Base-by-base conservation (phyloP, 2,329 filamentous ascomycete genomes). In the Pleochaeta shiraiana region DNA sequence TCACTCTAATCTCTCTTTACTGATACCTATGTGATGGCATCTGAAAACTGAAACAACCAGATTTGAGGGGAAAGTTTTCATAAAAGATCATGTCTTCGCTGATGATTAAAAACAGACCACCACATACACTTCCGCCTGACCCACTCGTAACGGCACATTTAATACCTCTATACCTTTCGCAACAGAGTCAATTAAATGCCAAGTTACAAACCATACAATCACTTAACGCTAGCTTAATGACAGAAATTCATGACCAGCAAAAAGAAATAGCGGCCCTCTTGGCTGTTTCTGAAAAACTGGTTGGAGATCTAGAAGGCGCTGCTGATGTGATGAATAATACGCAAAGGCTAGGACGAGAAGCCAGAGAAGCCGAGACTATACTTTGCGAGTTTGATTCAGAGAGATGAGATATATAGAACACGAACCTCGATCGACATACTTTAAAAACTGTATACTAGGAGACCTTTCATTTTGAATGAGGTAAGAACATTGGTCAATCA, bases 151-250 rank as follows among this genome's bases (percentile, higher is more conserved):
- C 75, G 19, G 82, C 82, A 1, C 82, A 85, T 71, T 74, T 84
- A 28, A 72, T 75, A 5, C 79, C 81, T 0, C 76, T 80, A 63
- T 76, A 83, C 4, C 74, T 75, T 2, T 73, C 77, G 19, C 80
- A 83, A 70, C 79, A 79, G 64, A 78, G 77, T 1, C 78, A 79
- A 68, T 78, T 85, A 66, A 82, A 81, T 70, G 81, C 80, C 9
- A 76, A 75, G 59, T 74, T 85, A 37, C 79, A 81, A 70, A 82
- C 80, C 26, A 77, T 76, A 53, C 81, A 84, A 71, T 75, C 77
- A 19, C 77, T 79, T 69, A 86, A 86, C 70, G 78, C 79, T 16
- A 75, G 73, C 5, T 73, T 84, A 21, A 79, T 77, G 65, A 76
- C 77, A 53, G 77, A 78, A 64, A 75, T 85, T 14, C 73, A 74